Conservation (phyloP, 148 eudicot genomes). For the Camellia sinensis region DNA sequence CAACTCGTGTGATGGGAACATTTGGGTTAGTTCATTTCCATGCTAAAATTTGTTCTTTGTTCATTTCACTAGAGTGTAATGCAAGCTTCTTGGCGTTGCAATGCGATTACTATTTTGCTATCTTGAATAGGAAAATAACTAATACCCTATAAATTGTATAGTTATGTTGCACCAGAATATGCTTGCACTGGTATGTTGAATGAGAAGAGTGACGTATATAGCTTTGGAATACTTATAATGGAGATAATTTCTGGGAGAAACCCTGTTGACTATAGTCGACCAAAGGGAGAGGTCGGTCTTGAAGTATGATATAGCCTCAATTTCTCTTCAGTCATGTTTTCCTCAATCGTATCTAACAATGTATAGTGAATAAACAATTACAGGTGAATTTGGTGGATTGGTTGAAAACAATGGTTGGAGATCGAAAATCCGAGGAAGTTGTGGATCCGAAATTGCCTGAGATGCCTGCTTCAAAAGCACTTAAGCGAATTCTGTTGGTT, state of each 20-base stretch:
- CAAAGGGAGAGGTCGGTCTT: slow-evolving; percentile 59
- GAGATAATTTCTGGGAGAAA: slow-evolving; percentile 69
- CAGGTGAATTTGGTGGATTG: slow-evolving; percentile 74
- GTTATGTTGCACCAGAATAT: slow-evolving; percentile 80
- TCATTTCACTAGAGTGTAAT: background rate
- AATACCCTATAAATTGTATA: slow-evolving; percentile 16
- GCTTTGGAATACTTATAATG: slow-evolving; percentile 75
- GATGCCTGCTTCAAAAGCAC: slow-evolving; percentile 68
- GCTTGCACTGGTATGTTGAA: slow-evolving; percentile 80
- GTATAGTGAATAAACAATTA: slow-evolving; percentile 12
- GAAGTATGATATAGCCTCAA: background rate
- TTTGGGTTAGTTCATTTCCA: slow-evolving; percentile 57
- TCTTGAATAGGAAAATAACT: background rate
- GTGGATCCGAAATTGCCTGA: slow-evolving; percentile 72
- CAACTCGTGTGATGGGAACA: slow-evolving; percentile 96
- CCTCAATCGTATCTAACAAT: background rate
- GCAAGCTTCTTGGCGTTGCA: background rate
- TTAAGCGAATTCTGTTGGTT: slow-evolving; percentile 60
- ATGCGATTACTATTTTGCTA: background rate
- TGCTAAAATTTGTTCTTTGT: background rate
- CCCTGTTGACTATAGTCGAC: slow-evolving; percentile 66
- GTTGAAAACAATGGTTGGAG: slow-evolving; percentile 70
- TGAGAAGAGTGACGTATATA: slow-evolving; percentile 69
- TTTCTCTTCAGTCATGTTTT: background rate
- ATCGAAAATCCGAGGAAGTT: slow-evolving; percentile 65